Percentiles rank a stretch among this genome's conserved stretches.
These are phyloP conservation scores for Nidula niveotomentosa DNA, from an alignment of 1,284 basidiomycete genomes.

Conservation along the genomic window DNA sequence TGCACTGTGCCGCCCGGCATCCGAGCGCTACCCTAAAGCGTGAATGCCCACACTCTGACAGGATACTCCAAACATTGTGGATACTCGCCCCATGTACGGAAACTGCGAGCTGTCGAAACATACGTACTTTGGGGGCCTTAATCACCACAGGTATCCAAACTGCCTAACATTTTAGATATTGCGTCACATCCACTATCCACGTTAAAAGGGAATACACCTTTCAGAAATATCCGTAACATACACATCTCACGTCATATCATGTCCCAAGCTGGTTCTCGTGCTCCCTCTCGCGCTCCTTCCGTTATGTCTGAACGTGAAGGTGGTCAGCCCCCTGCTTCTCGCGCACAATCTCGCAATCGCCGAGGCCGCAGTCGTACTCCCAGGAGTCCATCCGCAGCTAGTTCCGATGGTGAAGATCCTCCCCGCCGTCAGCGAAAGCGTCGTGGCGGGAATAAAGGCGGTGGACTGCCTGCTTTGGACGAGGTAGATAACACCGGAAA, in stretches of 20 bases:
- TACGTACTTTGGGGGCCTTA: not conserved
- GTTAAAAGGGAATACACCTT: not conserved
- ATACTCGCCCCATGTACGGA: not conserved
- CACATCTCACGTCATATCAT: not conserved
- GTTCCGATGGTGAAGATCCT: constrained; percentile 7
- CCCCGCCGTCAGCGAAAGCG: constrained; percentile 7
- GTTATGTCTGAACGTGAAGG: constrained; percentile 2
- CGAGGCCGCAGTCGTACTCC: constrained; percentile 12
- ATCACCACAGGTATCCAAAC: not conserved
- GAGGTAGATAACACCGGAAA: constrained; percentile 10
- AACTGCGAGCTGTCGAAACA: not conserved
- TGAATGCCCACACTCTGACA: not conserved
- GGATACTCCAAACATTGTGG: not conserved
- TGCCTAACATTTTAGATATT: not conserved
- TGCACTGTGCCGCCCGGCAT: no score
- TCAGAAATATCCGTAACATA: not conserved
- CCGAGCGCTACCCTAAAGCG: not conserved
- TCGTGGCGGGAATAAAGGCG: constrained; percentile 10
- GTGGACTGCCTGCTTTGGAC: constrained; percentile 14
- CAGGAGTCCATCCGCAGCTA: constrained; percentile 8
- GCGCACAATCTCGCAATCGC: constrained; percentile 4
- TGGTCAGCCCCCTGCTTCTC: constrained; percentile 1
- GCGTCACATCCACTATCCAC: not conserved
- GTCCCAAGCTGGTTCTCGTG: constrained; percentile 9
- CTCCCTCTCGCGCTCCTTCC: constrained; percentile 12